Percentiles rank a stretch among this genome's conserved stretches.
These are phyloP conservation scores for Rhizopus arrhizus DNA, from an alignment of 371 early-diverging fungal genomes.

Conservation along the genomic window DNA sequence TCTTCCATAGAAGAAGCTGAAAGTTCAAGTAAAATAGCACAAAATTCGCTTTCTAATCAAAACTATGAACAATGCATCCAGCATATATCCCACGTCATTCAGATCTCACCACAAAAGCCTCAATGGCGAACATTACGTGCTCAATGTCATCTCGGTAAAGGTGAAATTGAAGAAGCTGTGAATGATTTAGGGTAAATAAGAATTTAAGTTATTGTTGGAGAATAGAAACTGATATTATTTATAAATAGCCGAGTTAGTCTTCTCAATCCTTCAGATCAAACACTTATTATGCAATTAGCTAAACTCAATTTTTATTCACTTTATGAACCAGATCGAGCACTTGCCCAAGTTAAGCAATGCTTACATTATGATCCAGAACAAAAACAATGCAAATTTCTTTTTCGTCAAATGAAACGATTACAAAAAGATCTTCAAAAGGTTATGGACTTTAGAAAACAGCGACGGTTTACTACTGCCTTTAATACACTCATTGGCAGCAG, in stretches of 20 bases:
- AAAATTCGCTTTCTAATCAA: slow-evolving; percentile 42
- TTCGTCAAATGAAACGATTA: slow-evolving; percentile 73
- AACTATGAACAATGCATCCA: slow-evolving; percentile 69
- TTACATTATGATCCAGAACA: slow-evolving; percentile 90
- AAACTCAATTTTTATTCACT: slow-evolving; percentile 74
- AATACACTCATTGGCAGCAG: slow-evolving; percentile 61
- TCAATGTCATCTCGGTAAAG: slow-evolving; percentile 70
- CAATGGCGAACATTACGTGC: slow-evolving; percentile 69
- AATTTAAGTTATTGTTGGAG: not conserved
- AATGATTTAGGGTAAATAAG: slow-evolving; percentile 73
- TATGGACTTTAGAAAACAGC: slow-evolving; percentile 53
- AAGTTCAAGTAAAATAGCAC: slow-evolving; percentile 39
- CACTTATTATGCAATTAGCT: slow-evolving; percentile 65
- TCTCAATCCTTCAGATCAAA: slow-evolving; percentile 68
- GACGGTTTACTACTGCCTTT: slow-evolving; percentile 68
- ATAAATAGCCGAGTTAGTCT: slow-evolving; percentile 64
- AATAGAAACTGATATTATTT: not conserved
- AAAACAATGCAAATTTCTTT: slow-evolving; percentile 77
- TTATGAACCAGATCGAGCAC: slow-evolving; percentile 70
- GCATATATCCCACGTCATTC: slow-evolving; percentile 58
- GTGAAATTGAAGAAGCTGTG: slow-evolving; percentile 81
- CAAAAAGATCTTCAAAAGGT: slow-evolving; percentile 73
- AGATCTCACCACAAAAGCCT: slow-evolving; percentile 59
- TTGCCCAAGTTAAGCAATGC: slow-evolving; percentile 79
- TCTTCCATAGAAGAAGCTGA: slow-evolving; percentile 47